phyloP scores from a whole-genome alignment of 2,329 filamentous ascomycete genomes.

The Alternaria tenuissima region DNA sequence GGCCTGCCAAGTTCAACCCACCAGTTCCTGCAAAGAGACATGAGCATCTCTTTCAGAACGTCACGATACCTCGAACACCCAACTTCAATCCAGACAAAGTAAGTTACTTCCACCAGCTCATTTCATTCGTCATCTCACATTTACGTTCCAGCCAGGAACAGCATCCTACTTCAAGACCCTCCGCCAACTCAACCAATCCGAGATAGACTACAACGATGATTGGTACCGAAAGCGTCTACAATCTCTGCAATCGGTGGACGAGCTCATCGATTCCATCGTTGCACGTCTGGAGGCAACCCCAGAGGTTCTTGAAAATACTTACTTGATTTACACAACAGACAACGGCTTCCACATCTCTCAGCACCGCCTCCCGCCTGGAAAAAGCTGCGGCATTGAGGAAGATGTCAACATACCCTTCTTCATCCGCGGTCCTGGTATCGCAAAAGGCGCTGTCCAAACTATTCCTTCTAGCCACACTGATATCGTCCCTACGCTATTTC shows the following conservation, averaged over 20 bases:
- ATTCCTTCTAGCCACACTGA: slow-evolving; percentile 51
- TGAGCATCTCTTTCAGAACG: slow-evolving; percentile 67
- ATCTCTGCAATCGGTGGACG: slow-evolving; percentile 63
- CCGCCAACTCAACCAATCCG: slow-evolving; percentile 54
- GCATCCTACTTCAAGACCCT: slow-evolving; percentile 33
- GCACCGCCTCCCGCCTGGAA: slow-evolving; percentile 53
- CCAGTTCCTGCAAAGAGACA: slow-evolving; percentile 70
- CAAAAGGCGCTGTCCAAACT: slow-evolving; percentile 31
- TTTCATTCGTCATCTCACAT: neutral
- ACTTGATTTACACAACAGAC: slow-evolving; percentile 53
- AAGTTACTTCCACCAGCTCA: neutral
- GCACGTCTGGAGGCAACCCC: slow-evolving; percentile 51
- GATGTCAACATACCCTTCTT: slow-evolving; percentile 55
- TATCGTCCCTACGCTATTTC: slow-evolving; percentile 52
- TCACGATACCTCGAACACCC: slow-evolving; percentile 66
- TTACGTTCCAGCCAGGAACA: slow-evolving; percentile 18
- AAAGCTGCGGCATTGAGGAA: slow-evolving; percentile 52
- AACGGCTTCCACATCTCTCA: slow-evolving; percentile 55
- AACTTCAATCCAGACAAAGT: slow-evolving; percentile 71
- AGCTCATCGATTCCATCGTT: slow-evolving; percentile 60
- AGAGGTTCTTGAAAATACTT: slow-evolving; percentile 58
- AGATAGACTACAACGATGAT: slow-evolving; percentile 62
- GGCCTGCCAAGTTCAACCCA: slow-evolving; percentile 53
- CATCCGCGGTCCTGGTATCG: slow-evolving; percentile 51
- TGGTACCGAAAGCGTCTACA: slow-evolving; percentile 61